These are phyloP conservation scores for Aspergillus sclerotialis DNA, from an alignment of 2,329 filamentous ascomycete genomes.

Conservation along the genomic window DNA sequence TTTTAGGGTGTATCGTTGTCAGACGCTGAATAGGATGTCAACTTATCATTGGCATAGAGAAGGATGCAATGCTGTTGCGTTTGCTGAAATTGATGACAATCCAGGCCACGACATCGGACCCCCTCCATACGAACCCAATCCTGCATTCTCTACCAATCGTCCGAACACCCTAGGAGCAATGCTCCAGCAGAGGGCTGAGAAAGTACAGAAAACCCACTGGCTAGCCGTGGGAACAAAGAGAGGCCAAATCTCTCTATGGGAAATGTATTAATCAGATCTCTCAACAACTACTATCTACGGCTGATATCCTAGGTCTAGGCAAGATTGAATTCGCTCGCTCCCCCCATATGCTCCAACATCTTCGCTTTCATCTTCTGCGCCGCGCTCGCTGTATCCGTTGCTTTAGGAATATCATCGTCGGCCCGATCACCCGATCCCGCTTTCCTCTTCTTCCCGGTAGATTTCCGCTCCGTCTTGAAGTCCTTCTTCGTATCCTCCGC, in stretches of 20 bases:
- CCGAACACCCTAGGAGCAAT: conserved; percentile 40
- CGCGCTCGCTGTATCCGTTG: conserved; percentile 38
- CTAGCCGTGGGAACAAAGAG: conserved; percentile 87
- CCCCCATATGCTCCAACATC: conserved; percentile 45
- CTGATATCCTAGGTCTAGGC: conserved; percentile 34
- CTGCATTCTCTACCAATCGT: neutral
- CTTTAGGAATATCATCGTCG: conserved; percentile 15
- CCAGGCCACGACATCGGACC: neutral
- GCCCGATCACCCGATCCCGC: conserved; percentile 14
- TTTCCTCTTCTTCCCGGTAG: conserved; percentile 25
- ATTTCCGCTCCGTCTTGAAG: conserved; percentile 38
- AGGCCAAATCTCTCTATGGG: conserved; percentile 92
- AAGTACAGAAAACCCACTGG: conserved; percentile 73
- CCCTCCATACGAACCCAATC: neutral
- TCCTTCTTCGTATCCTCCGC: conserved; percentile 41
- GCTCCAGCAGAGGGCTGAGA: conserved; percentile 56
- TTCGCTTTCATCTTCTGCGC: conserved; percentile 48
- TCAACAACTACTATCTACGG: conserved; percentile 23
- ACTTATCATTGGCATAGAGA: conserved; percentile 92
- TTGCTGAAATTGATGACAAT: conserved; percentile 50
- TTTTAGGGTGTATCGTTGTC: conserved; percentile 71
- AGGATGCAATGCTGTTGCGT: conserved; percentile 75
- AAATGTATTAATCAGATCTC: conserved; percentile 62
- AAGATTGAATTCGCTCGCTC: conserved; percentile 53
- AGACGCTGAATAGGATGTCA: conserved; percentile 77